phyloP scores from a whole-genome alignment of 1,139 yeast genomes.

The Blastobotrys elegans region DNA sequence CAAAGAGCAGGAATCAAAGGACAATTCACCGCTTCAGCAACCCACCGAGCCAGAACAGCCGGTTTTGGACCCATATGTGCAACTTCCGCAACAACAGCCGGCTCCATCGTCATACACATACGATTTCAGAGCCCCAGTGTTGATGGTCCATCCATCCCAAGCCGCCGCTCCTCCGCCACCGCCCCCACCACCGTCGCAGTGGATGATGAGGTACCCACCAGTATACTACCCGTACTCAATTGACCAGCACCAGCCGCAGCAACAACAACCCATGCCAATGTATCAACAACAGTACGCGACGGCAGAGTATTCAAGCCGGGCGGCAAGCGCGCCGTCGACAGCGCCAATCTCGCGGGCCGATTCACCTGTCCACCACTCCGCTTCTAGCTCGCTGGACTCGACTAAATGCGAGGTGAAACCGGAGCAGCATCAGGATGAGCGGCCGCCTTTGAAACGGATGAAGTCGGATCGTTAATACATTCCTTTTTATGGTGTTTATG shows the following conservation, averaged over 20 bases:
- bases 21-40: neutral
- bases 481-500: neutral
- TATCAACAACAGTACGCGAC: neutral
- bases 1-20: neutral
- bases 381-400: slow-evolving; percentile 8
- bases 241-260: slow-evolving; percentile 5
- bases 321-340: neutral
- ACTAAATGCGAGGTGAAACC: neutral
- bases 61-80: neutral
- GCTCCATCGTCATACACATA: slow-evolving; percentile 3
- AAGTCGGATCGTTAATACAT: slow-evolving; percentile 7
- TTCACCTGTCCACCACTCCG: slow-evolving; percentile 1
- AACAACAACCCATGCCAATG: slow-evolving; percentile 1
- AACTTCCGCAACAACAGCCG: neutral
- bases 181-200: neutral
- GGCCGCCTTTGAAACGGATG: slow-evolving; percentile 13
- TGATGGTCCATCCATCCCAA: neutral
- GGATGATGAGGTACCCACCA: neutral
- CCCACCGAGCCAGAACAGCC: neutral
- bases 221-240: neutral
- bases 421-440: neutral
- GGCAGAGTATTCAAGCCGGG: neutral
- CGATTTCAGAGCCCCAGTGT: neutral
- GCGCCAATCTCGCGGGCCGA: slow-evolving; percentile 10
- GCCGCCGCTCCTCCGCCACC: neutral